These are phyloP conservation scores for Posidonia australis DNA, from an alignment of 106 monocot species.

Conservation along the genomic window DNA sequence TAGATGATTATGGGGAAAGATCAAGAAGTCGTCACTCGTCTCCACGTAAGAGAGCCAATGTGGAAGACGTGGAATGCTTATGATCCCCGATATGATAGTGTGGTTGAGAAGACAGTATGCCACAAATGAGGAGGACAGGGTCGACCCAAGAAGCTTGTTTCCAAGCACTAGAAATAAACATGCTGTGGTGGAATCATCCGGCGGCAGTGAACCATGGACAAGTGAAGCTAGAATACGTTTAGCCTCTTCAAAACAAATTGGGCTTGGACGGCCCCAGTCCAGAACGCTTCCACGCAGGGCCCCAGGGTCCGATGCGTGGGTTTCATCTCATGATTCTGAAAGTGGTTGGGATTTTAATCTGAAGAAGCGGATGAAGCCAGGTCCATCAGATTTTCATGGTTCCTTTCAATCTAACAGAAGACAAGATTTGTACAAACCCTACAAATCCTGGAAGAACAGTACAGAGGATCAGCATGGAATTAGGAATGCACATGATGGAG, in stretches of 20 bases:
- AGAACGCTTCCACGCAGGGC: slow-evolving; percentile 6
- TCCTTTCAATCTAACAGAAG: slow-evolving; percentile 20
- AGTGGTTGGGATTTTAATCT: slow-evolving; percentile 14
- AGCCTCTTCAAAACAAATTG: slow-evolving; percentile 7
- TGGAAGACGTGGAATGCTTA: slow-evolving; percentile 22
- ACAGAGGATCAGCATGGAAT: slow-evolving; percentile 6
- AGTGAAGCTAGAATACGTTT: slow-evolving; percentile 8
- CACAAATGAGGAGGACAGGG: slow-evolving; percentile 12
- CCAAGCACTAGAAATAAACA: slow-evolving; percentile 12
- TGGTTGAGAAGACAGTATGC: slow-evolving; percentile 15
- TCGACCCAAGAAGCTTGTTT: too few species aligned
- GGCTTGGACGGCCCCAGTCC: slow-evolving; percentile 5
- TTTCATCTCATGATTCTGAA: slow-evolving; percentile 13
- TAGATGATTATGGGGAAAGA: slow-evolving; percentile 33
- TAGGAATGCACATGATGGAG: slow-evolving; percentile 10
- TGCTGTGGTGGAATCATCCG: slow-evolving; percentile 14
- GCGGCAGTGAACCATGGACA: slow-evolving; percentile 17
- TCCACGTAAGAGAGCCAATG: slow-evolving; percentile 5
- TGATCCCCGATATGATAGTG: slow-evolving; percentile 24
- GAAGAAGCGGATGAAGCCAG: slow-evolving; percentile 42
- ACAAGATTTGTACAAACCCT: slow-evolving; percentile 14
- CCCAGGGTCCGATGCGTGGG: slow-evolving; percentile 14
- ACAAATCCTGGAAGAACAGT: slow-evolving; percentile 27
- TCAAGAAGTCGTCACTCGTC: slow-evolving; percentile 16
- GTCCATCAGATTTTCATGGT: slow-evolving; percentile 17